Evolutionary conservation across 805 yeast genomes (phyloP).

Genomic region (Candida multigemmis): DNA sequence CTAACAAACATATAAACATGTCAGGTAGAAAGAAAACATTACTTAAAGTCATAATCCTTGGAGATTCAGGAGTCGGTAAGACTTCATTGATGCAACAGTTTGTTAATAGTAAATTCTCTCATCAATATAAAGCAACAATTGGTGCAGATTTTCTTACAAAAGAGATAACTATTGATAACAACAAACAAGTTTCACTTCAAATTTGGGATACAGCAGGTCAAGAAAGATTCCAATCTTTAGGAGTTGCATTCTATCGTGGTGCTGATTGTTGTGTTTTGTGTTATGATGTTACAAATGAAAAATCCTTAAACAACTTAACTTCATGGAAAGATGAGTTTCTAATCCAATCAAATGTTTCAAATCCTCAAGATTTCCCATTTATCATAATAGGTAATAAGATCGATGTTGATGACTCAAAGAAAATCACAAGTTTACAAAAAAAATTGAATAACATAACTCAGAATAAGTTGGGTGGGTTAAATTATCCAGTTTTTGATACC

Average conservation of each 20-base stretch:
- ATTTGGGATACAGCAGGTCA: constrained; percentile 99
- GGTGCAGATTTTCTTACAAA: constrained; percentile 96
- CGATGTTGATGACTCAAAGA: constrained; percentile 86
- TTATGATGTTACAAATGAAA: constrained; percentile 91
- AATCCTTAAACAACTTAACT: constrained; percentile 81
- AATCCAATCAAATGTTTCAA: constrained; percentile 85
- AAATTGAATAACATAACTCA: constrained; percentile 39
- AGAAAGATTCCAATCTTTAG: constrained; percentile 92
- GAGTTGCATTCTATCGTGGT: constrained; percentile 95
- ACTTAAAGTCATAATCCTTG: constrained; percentile 81
- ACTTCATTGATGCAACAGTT: constrained; percentile 96
- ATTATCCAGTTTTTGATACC: constrained; percentile 85
- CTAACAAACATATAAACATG: too few species aligned
- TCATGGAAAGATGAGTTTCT: constrained; percentile 95
- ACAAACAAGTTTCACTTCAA: constrained; percentile 66
- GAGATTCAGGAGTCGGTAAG: constrained; percentile 97
- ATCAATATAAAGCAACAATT: constrained; percentile 94
- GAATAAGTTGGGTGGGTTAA: constrained; percentile 52
- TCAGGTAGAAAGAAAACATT: constrained; percentile 66
- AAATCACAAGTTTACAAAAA: constrained; percentile 52
- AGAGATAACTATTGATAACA: constrained; percentile 77
- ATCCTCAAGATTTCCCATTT: constrained; percentile 94
- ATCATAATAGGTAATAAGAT: constrained; percentile 92
- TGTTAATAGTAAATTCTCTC: constrained; percentile 88
- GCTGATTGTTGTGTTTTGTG: constrained; percentile 97